Evolutionary conservation across 2,329 filamentous ascomycete species (phyloP), one percentile per base, ranked within the genome.

Genomic region (Alternaria panax): DNA sequence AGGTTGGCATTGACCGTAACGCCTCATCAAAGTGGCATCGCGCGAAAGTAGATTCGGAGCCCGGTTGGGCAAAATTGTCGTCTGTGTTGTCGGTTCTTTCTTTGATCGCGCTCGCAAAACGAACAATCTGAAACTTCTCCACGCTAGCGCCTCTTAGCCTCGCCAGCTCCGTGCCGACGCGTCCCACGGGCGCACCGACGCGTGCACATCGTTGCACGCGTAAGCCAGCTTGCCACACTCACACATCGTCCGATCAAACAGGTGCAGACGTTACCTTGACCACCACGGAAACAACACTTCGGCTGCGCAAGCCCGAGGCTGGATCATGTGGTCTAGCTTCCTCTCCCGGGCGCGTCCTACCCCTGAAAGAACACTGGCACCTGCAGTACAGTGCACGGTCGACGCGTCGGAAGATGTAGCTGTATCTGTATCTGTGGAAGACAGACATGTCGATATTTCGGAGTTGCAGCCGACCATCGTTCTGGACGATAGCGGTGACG

Each of bases 401-500:
- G 34, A 57, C 25, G 28, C 40, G 16, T 51, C 45, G 18, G 52
- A 56, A 40, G 25, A 57, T 22, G 48, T 54, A 30, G 54, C 28
- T 25, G 32, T 40, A 43, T 47, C 28, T 25, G 32, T 40, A 43
- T 47, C 46, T 22, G 46, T 54, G 25, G 52, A 56, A 46, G 50
- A 20, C 25, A 40, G 34, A 28, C 43, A 43, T n/a, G 20, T 50
- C 22, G 54, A 53, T 36, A 40, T 43, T 25, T 32, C 54, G 25
- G 59, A 54, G 22, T 18, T 53, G 48, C 54, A 58, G 43, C 54
- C 54, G 11, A 58, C 50, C 11, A 58, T 61, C 20, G 25, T 58
- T 32, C 56, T 58, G 22, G 42, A 62, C 42, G 46, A 62, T 34
- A 54, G 40, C n/a, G 56, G 57, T 20, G 60, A 65, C 47, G 52